Percentiles rank a stretch among this genome's conserved stretches.
Evolutionary conservation across 73 alveolate genomes (phyloP).

Genomic region (Blepharisma japonicum): DNA sequence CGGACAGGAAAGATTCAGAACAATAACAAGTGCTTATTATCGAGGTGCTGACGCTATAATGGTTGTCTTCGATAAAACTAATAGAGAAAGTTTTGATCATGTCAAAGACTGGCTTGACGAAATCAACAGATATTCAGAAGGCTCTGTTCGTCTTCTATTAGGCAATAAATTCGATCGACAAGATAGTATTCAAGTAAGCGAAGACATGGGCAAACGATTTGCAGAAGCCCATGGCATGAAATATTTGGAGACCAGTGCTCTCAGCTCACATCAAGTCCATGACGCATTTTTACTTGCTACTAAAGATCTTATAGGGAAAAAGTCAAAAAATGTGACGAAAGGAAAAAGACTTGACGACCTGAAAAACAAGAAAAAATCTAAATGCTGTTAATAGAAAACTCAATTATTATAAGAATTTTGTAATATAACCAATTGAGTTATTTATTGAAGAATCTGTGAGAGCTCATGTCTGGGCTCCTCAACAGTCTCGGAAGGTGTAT

Average conservation of each 20-base stretch:
- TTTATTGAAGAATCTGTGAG: too few relatives aligned
- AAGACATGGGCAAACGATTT: conserved; percentile 75
- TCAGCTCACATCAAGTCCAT: conserved; percentile 62
- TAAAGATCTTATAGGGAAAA: too few relatives aligned
- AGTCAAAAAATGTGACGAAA: too few relatives aligned
- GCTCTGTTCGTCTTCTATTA: neutral
- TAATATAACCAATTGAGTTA: too few relatives aligned
- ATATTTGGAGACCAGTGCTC: conserved; percentile 88
- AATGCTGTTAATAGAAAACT: too few relatives aligned
- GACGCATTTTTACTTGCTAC: conserved; percentile 53
- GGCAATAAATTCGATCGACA: conserved; percentile 2
- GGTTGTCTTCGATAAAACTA: conserved; percentile 45
- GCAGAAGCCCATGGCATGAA: conserved; percentile 71
- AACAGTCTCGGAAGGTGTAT: too few relatives aligned
- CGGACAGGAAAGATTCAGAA: conserved; percentile 69
- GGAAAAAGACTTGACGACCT: too few relatives aligned
- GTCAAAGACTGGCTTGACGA: neutral
- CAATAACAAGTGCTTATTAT: conserved; percentile 60
- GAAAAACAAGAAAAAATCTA: too few relatives aligned
- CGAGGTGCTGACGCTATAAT: conserved; percentile 52
- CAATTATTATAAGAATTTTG: too few relatives aligned
- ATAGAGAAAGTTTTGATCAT: conserved; percentile 8
- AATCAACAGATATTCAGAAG: conserved; percentile 1
- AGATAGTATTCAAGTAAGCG: neutral
- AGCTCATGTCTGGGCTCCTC: too few relatives aligned